A percentile compares a stretch with the other conserved stretches of the same genome.
These are phyloP conservation scores for Helminthosporium solani DNA, from an alignment of 2,329 filamentous ascomycete species.

Conservation along the genomic window DNA sequence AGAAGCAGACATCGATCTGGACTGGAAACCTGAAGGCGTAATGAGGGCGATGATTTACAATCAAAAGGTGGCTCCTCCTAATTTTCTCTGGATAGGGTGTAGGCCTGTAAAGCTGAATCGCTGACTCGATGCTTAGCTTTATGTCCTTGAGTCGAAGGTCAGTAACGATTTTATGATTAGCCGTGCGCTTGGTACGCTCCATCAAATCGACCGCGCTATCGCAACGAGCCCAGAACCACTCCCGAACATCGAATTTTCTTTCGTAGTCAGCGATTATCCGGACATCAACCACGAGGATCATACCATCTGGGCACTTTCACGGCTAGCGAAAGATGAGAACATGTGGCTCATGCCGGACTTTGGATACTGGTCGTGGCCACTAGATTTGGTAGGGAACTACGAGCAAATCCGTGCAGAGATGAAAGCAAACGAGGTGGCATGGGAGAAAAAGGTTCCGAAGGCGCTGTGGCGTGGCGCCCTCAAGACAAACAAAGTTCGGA, in stretches of 20 bases:
- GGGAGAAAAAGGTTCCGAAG: constrained; percentile 19
- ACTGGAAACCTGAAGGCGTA: constrained; percentile 19
- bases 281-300: constrained; percentile 13
- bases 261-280: constrained; percentile 46
- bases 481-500: constrained; percentile 24
- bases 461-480: constrained; percentile 36
- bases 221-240: constrained; percentile 51
- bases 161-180: constrained; percentile 21
- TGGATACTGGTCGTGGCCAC: constrained; percentile 24
- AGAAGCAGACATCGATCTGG: constrained; percentile 20
- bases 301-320: constrained; percentile 17
- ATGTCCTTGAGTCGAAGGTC: constrained; percentile 31
- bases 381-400: constrained; percentile 17
- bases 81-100: too few relatives aligned
- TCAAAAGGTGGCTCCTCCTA: constrained; percentile 19
- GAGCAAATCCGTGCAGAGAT: constrained; percentile 16
- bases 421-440: constrained; percentile 9
- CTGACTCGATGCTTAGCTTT: constrained; percentile 24
- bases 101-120: background rate
- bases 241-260: constrained; percentile 55
- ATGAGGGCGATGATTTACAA: constrained; percentile 34
- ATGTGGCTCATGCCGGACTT: constrained; percentile 28
- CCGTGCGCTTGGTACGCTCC: constrained; percentile 49
- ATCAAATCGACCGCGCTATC: constrained; percentile 56
- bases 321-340: constrained; percentile 13